These are phyloP conservation scores for Carex cristatella DNA, from an alignment of 176 grass and related monocot genomes.

Conservation along the genomic window DNA sequence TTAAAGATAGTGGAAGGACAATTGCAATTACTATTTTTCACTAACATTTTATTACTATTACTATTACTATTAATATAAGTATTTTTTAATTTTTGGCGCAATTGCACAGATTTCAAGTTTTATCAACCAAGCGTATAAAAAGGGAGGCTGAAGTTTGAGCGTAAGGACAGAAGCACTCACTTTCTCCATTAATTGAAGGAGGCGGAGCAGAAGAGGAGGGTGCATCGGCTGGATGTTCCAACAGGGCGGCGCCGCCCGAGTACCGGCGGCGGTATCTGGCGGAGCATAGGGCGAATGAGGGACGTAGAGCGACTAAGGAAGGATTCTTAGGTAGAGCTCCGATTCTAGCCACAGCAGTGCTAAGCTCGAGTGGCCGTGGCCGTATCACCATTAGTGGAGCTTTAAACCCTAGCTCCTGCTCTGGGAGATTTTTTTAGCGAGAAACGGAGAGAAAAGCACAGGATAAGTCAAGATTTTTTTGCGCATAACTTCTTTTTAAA, in stretches of 20 bases:
- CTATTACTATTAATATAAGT: neutral
- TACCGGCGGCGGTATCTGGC: conserved; percentile 32
- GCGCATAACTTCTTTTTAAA: neutral
- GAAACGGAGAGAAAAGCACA: neutral
- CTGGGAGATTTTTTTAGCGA: neutral
- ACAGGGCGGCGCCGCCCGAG: conserved; percentile 15
- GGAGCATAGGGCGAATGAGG: conserved; percentile 32
- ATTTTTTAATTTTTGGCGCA: neutral
- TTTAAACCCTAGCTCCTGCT: conserved; percentile 1
- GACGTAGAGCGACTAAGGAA: conserved; percentile 18
- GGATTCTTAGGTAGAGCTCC: conserved; percentile 35
- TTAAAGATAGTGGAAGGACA: conserved; percentile 11
- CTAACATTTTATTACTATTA: neutral
- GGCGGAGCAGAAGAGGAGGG: neutral
- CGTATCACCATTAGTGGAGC: conserved; percentile 49
- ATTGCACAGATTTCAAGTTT: neutral
- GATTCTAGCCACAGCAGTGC: conserved; percentile 38
- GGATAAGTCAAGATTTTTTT: neutral
- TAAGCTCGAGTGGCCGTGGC: conserved; percentile 38
- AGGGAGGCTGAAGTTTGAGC: neutral
- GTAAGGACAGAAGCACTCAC: neutral
- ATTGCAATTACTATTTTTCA: neutral
- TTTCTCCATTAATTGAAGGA: conserved; percentile 18
- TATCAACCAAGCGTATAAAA: neutral
- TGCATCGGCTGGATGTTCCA: conserved; percentile 19